Evolutionary conservation across 352 stramenopile genomes (phyloP).

Genomic region (Phytophthora nicotianae): DNA sequence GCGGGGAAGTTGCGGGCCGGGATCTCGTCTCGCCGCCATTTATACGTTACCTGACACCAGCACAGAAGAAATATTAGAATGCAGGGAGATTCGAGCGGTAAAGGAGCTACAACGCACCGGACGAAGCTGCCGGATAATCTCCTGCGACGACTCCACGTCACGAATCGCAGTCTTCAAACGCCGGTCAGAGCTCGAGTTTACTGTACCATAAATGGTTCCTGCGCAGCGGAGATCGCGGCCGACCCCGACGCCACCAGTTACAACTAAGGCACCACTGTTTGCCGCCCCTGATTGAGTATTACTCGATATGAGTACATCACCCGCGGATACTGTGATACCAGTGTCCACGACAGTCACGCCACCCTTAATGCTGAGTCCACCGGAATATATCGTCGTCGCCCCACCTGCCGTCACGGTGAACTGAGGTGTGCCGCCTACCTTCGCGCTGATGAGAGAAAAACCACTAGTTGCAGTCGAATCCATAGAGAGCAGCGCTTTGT

Average conservation of each 20-base stretch:
- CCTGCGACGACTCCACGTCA: constrained; percentile 23
- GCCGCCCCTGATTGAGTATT: constrained; percentile 21
- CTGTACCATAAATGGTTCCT: constrained; percentile 25
- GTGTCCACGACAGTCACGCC: constrained; percentile 32
- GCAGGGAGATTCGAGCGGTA: not conserved
- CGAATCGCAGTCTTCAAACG: constrained; percentile 45
- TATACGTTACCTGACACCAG: constrained; percentile 51
- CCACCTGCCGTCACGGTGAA: constrained; percentile 44
- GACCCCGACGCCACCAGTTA: constrained; percentile 45
- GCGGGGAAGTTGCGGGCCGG: constrained; percentile 44
- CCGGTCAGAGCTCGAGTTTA: constrained; percentile 34
- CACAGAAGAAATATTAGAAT: constrained; percentile 2
- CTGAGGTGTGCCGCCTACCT: constrained; percentile 3
- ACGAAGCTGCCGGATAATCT: constrained; percentile 40
- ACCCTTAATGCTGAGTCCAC: constrained; percentile 23
- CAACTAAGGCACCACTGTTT: constrained; percentile 44
- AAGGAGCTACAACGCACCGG: constrained; percentile 34
- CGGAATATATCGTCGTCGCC: constrained; percentile 37
- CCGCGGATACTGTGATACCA: constrained; percentile 25
- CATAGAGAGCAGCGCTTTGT: constrained; percentile 10
- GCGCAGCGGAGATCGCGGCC: constrained; percentile 26
- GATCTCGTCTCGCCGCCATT: constrained; percentile 53
- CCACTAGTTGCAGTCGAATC: constrained; percentile 15
- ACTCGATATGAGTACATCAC: constrained; percentile 24
- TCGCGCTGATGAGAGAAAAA: constrained; percentile 16